Conservation (phyloP, 2,329 filamentous ascomycete species). For the Talaromyces sp. region DNA sequence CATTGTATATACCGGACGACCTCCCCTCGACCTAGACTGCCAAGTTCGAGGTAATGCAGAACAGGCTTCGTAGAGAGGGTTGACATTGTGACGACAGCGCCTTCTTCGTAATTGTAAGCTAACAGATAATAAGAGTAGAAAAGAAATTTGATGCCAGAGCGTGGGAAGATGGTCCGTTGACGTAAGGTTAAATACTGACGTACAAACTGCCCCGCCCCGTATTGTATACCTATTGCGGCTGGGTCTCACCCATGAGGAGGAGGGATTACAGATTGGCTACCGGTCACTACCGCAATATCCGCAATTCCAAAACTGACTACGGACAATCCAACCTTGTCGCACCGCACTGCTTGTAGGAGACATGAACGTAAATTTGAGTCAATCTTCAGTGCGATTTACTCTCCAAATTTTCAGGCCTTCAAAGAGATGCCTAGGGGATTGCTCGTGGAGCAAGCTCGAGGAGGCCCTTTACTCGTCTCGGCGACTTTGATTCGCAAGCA, state of each 20-base stretch:
- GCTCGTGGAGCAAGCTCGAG: background rate
- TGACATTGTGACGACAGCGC: background rate
- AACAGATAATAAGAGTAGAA: background rate
- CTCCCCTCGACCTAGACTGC: slow-evolving; percentile 6
- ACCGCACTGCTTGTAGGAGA: background rate
- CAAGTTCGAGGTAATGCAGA: slow-evolving; percentile 8
- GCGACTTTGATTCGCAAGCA: background rate
- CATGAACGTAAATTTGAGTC: background rate
- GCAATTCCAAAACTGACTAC: background rate
- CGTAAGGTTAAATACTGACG: background rate
- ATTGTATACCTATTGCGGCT: background rate
- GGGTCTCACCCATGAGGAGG: background rate
- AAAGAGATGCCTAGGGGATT: background rate
- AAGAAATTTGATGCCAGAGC: background rate
- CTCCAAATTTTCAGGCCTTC: too few relatives aligned
- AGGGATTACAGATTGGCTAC: background rate
- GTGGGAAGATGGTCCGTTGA: background rate
- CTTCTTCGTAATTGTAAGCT: background rate
- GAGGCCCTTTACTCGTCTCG: background rate
- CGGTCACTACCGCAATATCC: background rate
- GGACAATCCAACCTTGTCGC: background rate
- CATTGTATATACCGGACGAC: background rate
- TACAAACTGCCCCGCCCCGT: background rate
- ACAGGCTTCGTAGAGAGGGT: background rate
- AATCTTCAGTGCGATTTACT: background rate